Base-by-base conservation (phyloP, 805 yeast genomes). In the Ogataea pini region DNA sequence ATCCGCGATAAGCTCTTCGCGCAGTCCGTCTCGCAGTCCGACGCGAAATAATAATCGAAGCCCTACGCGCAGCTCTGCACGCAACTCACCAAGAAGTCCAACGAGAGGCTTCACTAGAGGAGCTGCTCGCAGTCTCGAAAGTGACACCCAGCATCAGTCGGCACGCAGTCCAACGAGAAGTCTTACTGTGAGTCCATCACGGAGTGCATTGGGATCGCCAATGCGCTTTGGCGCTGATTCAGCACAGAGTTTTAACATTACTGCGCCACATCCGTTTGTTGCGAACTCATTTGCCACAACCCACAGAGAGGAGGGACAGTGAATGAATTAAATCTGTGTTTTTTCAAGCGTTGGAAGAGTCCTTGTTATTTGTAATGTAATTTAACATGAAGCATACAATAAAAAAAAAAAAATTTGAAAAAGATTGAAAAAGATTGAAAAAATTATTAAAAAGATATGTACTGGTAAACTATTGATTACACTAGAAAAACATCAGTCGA, bases 21-120 rank as follows among this genome's bases (percentile, higher is more conserved):
- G 49, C 17, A 42, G 54, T 31, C 46, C 45, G 18, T n/a, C 42
- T 7, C 45, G 29, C 24, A 22, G 37, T 7, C 33, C 34, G 3
- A 14, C 25, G 24, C 27, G 33, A 6, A 13, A 10, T 12, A 4
- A 20, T 16, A 3, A 9, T 3, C 22, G 37, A 7, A 34, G 37
- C 24, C 37, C 37, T 5, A 34, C 37, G 19, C 13, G 36, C 13
- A 29, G 13, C 13, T n/a, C 33, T 5, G 13, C 13, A 6, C 6
- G 33, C 16, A n/a, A 10, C 28, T 14, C 18, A 4, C 12, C 8
- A 14, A 10, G 44, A 6, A 40, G 36, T 28, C 36, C 44, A 27
- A 40, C 44, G 14, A 22, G 42, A 16, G 32, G 34, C 4, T 8
- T 16, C 14, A 14, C 5, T 16, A n/a, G 13, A 8, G 14, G 32